Evolutionary conservation across 2,329 filamentous ascomycete genomes (phyloP).

Genomic region (Lithohypha guttulata): DNA sequence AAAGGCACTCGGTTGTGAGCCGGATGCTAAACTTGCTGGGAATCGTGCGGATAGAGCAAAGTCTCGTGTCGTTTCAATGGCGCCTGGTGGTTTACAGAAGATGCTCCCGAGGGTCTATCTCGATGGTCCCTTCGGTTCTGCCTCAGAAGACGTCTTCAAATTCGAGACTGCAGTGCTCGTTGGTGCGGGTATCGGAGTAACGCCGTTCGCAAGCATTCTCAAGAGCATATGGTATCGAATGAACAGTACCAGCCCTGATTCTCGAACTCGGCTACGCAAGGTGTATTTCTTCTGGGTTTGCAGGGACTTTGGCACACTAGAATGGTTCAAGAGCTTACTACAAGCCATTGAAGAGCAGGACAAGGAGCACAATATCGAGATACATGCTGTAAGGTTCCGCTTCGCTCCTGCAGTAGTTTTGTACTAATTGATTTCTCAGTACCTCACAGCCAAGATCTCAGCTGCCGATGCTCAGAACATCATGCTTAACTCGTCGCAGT

Average conservation of each 20-base stretch:
- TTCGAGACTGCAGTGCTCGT: constrained; percentile 42
- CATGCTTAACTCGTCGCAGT: constrained; percentile 74
- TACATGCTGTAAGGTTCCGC: constrained; percentile 51
- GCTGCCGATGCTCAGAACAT: constrained; percentile 78
- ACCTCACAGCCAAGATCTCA: constrained; percentile 79
- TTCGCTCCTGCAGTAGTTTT: background rate
- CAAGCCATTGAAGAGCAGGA: constrained; percentile 81
- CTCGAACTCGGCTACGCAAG: constrained; percentile 65
- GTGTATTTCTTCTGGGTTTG: constrained; percentile 93
- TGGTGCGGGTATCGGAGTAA: constrained; percentile 43
- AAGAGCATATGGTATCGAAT: constrained; percentile 92
- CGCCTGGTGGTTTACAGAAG: constrained; percentile 49
- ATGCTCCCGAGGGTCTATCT: constrained; percentile 69
- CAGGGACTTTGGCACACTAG: constrained; percentile 75
- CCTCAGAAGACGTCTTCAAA: constrained; percentile 72
- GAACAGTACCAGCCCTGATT: constrained; percentile 51
- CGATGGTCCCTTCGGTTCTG: constrained; percentile 75
- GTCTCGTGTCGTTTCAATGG: constrained; percentile 54
- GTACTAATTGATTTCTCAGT: constrained; percentile 31
- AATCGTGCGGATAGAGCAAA: constrained; percentile 27
- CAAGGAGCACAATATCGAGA: constrained; percentile 72
- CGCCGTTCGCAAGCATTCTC: constrained; percentile 43
- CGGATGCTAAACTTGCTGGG: constrained; percentile 4
- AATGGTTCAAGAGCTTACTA: constrained; percentile 79
- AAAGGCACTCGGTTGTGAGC: constrained; percentile 55